These are phyloP conservation scores for Globisporangium middletonii DNA, from an alignment of 352 stramenopile species.

Conservation along the genomic window DNA sequence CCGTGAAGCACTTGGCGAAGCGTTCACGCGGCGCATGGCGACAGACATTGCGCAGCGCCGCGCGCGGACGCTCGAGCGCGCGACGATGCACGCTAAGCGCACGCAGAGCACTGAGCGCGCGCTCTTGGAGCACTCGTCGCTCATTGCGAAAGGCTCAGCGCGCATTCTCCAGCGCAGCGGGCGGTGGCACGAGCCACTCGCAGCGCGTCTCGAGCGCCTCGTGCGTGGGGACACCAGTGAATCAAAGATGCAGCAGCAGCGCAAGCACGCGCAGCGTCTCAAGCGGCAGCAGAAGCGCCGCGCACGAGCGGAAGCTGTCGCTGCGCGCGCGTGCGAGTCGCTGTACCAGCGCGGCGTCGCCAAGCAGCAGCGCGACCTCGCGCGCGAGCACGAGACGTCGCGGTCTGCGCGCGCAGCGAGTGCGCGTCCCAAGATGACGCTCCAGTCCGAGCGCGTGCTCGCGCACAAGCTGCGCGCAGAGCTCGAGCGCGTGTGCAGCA, in stretches of 20 bases:
- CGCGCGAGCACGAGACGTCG: constrained; percentile 17
- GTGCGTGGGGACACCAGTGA: constrained; percentile 7
- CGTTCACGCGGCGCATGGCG: constrained; percentile 34
- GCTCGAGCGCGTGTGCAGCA: constrained; percentile 27
- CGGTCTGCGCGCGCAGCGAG: constrained; percentile 13
- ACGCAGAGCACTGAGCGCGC: constrained; percentile 11
- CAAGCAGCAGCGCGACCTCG: constrained; percentile 24
- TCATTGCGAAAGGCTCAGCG: constrained; percentile 43
- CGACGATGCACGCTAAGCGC: constrained; percentile 17
- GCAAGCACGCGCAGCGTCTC: neutral
- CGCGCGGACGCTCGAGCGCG: constrained; percentile 15
- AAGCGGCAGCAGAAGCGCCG: constrained; percentile 8
- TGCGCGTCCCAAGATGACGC: constrained; percentile 29
- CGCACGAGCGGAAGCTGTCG: constrained; percentile 10
- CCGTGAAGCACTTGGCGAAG: constrained; percentile 6
- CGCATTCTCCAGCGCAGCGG: constrained; percentile 50
- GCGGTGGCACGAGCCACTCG: constrained; percentile 34
- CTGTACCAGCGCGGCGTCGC: constrained; percentile 43
- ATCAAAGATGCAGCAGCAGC: constrained; percentile 12
- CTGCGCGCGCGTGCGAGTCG: constrained; percentile 38
- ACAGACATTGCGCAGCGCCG: constrained; percentile 35
- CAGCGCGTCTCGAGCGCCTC: constrained; percentile 28
- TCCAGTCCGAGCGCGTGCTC: constrained; percentile 30
- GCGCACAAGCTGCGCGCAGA: constrained; percentile 31
- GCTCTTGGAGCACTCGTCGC: constrained; percentile 8